Evolutionary conservation across 2,329 filamentous ascomycete species (phyloP).

Genomic region (Aspergillus neotritici): DNA sequence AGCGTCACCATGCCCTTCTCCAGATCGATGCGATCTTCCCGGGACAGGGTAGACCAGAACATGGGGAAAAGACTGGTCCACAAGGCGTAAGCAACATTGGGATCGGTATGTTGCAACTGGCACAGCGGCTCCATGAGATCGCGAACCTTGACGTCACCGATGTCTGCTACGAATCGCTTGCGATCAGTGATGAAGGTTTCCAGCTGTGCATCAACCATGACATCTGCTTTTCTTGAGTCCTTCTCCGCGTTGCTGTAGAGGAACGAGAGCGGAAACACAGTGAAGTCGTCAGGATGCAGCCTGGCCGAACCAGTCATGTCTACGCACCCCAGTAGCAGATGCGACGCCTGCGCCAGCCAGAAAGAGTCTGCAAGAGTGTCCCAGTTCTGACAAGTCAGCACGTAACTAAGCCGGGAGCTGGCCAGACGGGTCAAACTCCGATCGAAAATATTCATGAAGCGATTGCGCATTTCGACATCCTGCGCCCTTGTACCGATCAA

Average conservation of each 20-base stretch:
- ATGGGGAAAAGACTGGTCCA: slow-evolving; percentile 91
- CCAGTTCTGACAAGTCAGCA: slow-evolving; percentile 92
- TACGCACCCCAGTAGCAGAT: slow-evolving; percentile 83
- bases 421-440: slow-evolving; percentile 89
- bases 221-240: slow-evolving; percentile 56
- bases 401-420: slow-evolving; percentile 80
- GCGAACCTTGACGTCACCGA: slow-evolving; percentile 78
- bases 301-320: slow-evolving; percentile 76
- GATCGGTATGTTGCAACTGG: slow-evolving; percentile 87
- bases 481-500: slow-evolving; percentile 88
- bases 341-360: slow-evolving; percentile 93
- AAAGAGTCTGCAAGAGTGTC: slow-evolving; percentile 91
- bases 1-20: slow-evolving; percentile 87
- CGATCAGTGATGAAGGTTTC: slow-evolving; percentile 74
- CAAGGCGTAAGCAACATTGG: slow-evolving; percentile 73
- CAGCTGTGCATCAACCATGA: slow-evolving; percentile 76
- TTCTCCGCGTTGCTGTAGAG: slow-evolving; percentile 68
- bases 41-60: slow-evolving; percentile 82
- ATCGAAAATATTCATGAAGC: slow-evolving; percentile 95
- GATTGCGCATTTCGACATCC: slow-evolving; percentile 93
- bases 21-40: slow-evolving; percentile 83
- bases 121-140: slow-evolving; percentile 85
- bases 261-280: slow-evolving; percentile 65
- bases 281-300: slow-evolving; percentile 79
- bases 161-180: slow-evolving; percentile 73